These are phyloP conservation scores for Globisporangium parvum DNA, from an alignment of 352 stramenopile genomes.

Conservation along the genomic window DNA sequence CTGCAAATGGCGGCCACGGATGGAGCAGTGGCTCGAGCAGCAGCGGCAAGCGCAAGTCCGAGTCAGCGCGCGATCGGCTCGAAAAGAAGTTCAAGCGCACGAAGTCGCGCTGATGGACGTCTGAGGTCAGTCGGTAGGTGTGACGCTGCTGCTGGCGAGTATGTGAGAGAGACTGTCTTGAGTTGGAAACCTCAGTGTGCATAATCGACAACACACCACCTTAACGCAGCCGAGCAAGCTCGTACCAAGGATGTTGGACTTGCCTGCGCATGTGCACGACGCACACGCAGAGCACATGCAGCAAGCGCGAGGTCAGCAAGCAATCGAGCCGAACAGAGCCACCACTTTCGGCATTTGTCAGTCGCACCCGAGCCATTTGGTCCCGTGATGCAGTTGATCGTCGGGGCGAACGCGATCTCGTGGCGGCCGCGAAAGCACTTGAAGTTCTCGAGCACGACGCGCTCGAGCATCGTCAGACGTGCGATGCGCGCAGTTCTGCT, in stretches of 20 bases:
- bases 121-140: not conserved
- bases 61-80: constrained; percentile 58
- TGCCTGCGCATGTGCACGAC: constrained; percentile 14
- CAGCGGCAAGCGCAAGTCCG: constrained; percentile 48
- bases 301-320: not conserved
- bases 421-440: constrained; percentile 35
- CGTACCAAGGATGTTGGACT: constrained; percentile 38
- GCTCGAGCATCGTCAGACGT: constrained; percentile 4
- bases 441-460: constrained; percentile 39
- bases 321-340: too few species aligned
- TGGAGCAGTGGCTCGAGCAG: constrained; percentile 17
- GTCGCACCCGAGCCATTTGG: constrained; percentile 31
- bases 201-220: not conserved
- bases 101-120: constrained; percentile 30
- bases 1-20: constrained; percentile 1
- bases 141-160: not conserved
- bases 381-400: constrained; percentile 39
- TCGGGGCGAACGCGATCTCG: constrained; percentile 19
- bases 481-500: too few species aligned
- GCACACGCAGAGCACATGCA: not conserved
- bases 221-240: not conserved
- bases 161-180: not conserved
- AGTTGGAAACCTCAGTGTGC: not conserved
- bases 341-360: too few species aligned
- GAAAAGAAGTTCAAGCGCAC: constrained; percentile 82